Evolutionary conservation across 1,284 basidiomycete species (phyloP), one percentile per base, ranked within the genome.

Genomic region (Phlebopus sp.): DNA sequence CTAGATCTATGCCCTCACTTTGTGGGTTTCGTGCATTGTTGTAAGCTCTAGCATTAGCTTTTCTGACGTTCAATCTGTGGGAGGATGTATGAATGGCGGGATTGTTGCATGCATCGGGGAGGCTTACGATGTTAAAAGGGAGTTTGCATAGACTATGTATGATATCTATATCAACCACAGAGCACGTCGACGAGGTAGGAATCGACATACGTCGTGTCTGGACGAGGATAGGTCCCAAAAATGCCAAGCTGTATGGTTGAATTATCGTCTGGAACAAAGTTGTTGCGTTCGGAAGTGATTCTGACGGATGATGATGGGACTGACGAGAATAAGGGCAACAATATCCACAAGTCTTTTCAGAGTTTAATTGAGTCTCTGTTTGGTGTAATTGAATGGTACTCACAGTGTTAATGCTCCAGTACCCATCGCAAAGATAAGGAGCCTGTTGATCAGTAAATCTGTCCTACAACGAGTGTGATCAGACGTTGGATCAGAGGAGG

Each of bases 121-220:
- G n/a, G 52, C 60, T 41, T 25, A 65, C 61, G 61, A 63, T 35
- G 59, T 52, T 23, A 63, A 57, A 30, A 63, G 57, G 15, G 61
- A 64, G 41, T 63, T 63, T 42, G 61, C 59, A 7, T 63, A 63
- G 10, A 63, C 61, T 60, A 15, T 31, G 15, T 9, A 18, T 1
- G 6, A 36, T 29, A 32, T 48, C 19, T 18, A 11, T 10, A 5
- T 15, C n/a, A n/a, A n/a, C n/a, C n/a, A n/a, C 17, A 7, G 41
- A 42, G 34, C 37, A 5, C 25, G 18, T 13, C 13, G 4, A 23
- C 11, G 34, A 29, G 2, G 18, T 23, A 21, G 2, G 23, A 36
- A 31, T 8, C n/a, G 18, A 59, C 61, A 34, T 46, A 63, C 62
- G 51, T 36, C 59, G 59, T 14, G 61, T 54, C 49, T 67, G 64